A percentile compares a stretch with the other conserved stretches of the same genome.
Evolutionary conservation across 1,284 basidiomycete genomes (phyloP).

Genomic region (Acaromyces ingoldii): DNA sequence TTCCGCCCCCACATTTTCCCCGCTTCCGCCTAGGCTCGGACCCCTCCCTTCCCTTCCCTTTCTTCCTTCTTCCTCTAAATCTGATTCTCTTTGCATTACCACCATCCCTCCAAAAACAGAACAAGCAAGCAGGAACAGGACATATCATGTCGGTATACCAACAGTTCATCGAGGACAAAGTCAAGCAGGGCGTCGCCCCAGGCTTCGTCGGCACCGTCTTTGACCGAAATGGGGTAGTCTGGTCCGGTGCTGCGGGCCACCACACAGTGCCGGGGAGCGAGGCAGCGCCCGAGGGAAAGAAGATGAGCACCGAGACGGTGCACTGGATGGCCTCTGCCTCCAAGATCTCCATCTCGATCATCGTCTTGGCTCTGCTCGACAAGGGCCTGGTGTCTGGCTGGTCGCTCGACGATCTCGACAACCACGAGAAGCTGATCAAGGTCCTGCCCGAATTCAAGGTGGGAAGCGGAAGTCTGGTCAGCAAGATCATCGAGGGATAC

Average conservation of each 20-base stretch:
- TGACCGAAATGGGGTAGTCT: neutral
- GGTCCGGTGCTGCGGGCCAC: neutral
- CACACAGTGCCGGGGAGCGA: neutral
- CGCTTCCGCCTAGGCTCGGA: too few relatives aligned
- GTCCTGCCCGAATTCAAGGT: conserved; percentile 2
- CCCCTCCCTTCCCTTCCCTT: too few relatives aligned
- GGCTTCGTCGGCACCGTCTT: neutral
- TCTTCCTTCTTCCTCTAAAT: too few relatives aligned
- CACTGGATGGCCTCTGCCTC: conserved; percentile 3
- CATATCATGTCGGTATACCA: too few relatives aligned
- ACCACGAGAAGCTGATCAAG: conserved; percentile 2
- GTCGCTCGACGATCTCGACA: neutral
- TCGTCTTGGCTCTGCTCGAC: neutral
- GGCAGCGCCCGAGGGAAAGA: neutral
- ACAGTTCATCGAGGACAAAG: conserved; percentile 1
- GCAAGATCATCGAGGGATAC: neutral
- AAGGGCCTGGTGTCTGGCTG: neutral
- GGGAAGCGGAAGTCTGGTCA: conserved; percentile 1
- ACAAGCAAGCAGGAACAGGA: too few relatives aligned
- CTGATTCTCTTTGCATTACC: too few relatives aligned
- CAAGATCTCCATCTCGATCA: neutral
- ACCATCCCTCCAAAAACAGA: too few relatives aligned
- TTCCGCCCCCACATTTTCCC: too few relatives aligned
- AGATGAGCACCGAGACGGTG: neutral
- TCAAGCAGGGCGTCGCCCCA: neutral